Base-by-base conservation (phyloP, 2,329 filamentous ascomycete genomes). In the Penicillium thymicola region DNA sequence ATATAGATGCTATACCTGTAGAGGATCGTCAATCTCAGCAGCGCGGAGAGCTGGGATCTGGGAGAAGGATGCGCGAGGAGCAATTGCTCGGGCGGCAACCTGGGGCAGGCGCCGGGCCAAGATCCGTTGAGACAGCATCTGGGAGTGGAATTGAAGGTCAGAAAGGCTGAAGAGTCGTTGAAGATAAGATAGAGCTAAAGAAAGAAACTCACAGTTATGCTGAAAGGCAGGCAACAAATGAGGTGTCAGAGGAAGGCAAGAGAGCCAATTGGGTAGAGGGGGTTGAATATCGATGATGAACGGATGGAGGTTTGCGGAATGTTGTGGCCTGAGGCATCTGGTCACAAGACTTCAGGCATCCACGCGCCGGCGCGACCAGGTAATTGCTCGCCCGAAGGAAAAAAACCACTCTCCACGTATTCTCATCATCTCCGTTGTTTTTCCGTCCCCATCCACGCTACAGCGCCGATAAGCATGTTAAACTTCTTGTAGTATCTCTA, bases 91-190 rank as follows among this genome's bases (percentile, higher is more conserved):
- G 63, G 67, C 66, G 62, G 72, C 70, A 59, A 72, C 65, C 66
- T 72, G 72, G 56, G 72, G 70, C 65, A 77, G 72, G 63, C 75
- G 73, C 67, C 74, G 72, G 60, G 74, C 66, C 59, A 77, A 60
- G 67, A 77, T 70, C 60, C 74, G 75, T 69, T 75, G 72, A 63
- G 76, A 74, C 67, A 79, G 67, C 77, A 79, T 79, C 71, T 76
- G 57, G 27, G 25, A 40, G 53, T 42, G 51, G 38, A 54, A 51
- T 63, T 73, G 65, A 67, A 64, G 16, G 66, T 60, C 48, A 56
- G 50, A 47, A 54, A 51, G 10, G 30, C 28, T 41, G 18, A 5
- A 44, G 8, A 55, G 34, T 16, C 4, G 23, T 36, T 14, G 18
- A 54, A 34, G n/a, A n/a, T 38, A 28, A 5, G 6, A 9, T 27